Conservation (phyloP, 2,329 filamentous ascomycete genomes). For the Myriosclerotinia duriaeana region DNA sequence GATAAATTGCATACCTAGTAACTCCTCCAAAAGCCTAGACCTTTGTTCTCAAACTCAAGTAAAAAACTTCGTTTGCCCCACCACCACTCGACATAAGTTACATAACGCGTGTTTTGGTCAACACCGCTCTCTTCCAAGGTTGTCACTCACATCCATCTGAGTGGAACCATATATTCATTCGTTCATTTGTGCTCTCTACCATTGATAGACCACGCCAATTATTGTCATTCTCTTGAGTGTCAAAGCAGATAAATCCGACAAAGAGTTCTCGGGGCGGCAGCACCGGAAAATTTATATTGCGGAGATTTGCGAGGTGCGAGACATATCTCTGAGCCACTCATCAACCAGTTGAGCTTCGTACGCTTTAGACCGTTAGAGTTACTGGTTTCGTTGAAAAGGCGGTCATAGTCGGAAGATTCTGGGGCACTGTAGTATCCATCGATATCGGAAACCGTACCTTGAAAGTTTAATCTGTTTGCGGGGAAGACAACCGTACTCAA, state of each 20-base stretch:
- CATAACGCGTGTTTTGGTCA: constrained; percentile 3
- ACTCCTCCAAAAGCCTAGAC: neutral
- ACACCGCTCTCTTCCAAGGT: neutral
- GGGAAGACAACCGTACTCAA: neutral
- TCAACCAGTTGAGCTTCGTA: neutral
- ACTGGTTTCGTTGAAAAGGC: neutral
- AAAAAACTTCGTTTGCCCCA: constrained; percentile 8
- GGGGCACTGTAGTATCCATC: neutral
- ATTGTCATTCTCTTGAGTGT: neutral
- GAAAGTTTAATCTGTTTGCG: constrained; percentile 2
- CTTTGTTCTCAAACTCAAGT: constrained; percentile 3
- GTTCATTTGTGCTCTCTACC: neutral
- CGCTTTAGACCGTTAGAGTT: neutral
- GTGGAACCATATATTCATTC: constrained; percentile 3
- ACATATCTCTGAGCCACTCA: neutral
- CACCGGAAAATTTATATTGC: neutral
- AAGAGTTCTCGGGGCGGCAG: neutral
- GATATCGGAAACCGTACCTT: constrained; percentile 6
- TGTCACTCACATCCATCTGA: neutral
- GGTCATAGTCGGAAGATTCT: neutral
- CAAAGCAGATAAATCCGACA: neutral
- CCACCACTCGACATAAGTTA: neutral
- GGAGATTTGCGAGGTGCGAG: neutral
- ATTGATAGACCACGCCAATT: constrained; percentile 4
- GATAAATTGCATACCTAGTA: neutral